Conservation (phyloP, 768 basidiomycete genomes). For the Rubroboletus satanas region DNA sequence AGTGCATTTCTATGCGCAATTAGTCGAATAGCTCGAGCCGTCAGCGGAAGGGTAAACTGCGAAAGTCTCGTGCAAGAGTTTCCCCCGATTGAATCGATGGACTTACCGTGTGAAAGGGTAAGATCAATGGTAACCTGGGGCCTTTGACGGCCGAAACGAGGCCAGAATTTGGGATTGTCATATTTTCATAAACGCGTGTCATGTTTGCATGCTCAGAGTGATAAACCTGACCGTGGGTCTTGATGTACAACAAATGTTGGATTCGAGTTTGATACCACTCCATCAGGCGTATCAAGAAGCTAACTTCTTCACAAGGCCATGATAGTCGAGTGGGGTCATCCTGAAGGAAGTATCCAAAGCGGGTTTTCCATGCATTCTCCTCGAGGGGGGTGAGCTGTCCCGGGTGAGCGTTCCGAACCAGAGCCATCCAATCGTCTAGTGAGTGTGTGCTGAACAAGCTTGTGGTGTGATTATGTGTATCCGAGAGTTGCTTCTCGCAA, state of each 20-base stretch:
- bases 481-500: constrained; percentile 37
- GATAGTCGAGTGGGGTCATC: constrained; percentile 17
- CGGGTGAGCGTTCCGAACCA: constrained; percentile 29
- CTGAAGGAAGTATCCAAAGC: constrained; percentile 31
- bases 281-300: constrained; percentile 43
- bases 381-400: constrained; percentile 25
- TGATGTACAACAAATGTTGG: constrained; percentile 43
- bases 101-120: constrained; percentile 49
- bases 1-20: constrained; percentile 48
- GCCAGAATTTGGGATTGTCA: constrained; percentile 16
- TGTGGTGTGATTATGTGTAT: constrained; percentile 29
- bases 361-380: constrained; percentile 30
- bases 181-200: constrained; percentile 6
- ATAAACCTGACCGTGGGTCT: constrained; percentile 32
- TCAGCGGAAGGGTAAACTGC: constrained; percentile 46
- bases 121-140: constrained; percentile 37
- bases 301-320: constrained; percentile 35
- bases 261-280: constrained; percentile 41
- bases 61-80: background rate
- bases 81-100: background rate
- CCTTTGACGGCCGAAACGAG: constrained; percentile 24
- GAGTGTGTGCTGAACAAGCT: constrained; percentile 27
- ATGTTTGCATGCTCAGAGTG: constrained; percentile 11
- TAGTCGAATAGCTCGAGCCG: constrained; percentile 39
- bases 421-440: constrained; percentile 36